phyloP scores from a whole-genome alignment of 139 green algal genomes.

The Auxenochlorella protothecoides region DNA sequence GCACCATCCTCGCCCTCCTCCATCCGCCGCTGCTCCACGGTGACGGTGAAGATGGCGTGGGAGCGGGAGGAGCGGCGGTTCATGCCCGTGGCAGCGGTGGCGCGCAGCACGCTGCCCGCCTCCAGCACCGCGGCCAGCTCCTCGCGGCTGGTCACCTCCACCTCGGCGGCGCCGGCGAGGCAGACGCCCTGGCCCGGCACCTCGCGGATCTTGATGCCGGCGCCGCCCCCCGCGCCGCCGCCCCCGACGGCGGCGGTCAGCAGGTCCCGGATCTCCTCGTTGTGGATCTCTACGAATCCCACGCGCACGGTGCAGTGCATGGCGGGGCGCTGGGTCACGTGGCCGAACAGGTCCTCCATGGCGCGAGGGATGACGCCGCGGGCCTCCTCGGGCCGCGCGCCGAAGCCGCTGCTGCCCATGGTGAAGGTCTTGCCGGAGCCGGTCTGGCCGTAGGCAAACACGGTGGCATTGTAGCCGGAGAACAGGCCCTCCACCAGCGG shows the following conservation, averaged over 20 bases:
- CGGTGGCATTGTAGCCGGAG: slow-evolving; percentile 81
- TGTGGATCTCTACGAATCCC: slow-evolving; percentile 89
- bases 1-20: neutral
- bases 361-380: slow-evolving; percentile 72
- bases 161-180: slow-evolving; percentile 66
- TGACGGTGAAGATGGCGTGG: slow-evolving; percentile 98
- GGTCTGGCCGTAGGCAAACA: slow-evolving; percentile 50
- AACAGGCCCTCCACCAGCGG: slow-evolving; percentile 80
- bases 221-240: slow-evolving; percentile 17
- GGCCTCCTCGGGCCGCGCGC: slow-evolving; percentile 11
- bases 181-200: slow-evolving; percentile 53
- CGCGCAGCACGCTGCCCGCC: slow-evolving; percentile 59
- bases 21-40: slow-evolving; percentile 78
- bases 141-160: slow-evolving; percentile 54
- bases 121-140: slow-evolving; percentile 77
- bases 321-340: slow-evolving; percentile 31
- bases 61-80: slow-evolving; percentile 72
- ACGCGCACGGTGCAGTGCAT: slow-evolving; percentile 64
- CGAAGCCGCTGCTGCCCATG: slow-evolving; percentile 68
- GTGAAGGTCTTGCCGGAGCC: slow-evolving; percentile 81
- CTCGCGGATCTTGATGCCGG: slow-evolving; percentile 64
- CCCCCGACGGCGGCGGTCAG: slow-evolving; percentile 27
- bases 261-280: slow-evolving; percentile 83
- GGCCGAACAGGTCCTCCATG: slow-evolving; percentile 64
- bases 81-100: slow-evolving; percentile 82